Conservation (phyloP, 768 basidiomycete genomes). For the Suillus tomentosus region DNA sequence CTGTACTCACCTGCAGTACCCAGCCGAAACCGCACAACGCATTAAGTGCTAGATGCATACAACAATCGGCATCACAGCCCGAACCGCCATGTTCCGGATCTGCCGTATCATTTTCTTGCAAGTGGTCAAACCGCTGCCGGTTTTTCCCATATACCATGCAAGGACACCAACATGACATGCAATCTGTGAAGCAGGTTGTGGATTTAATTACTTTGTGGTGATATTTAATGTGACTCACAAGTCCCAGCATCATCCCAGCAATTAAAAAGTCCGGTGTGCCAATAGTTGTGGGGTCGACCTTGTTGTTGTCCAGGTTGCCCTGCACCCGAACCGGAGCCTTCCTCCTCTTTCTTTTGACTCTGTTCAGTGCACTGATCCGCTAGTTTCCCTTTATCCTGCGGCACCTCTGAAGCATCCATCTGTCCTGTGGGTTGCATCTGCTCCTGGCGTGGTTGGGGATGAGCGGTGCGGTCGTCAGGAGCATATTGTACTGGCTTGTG, state of each 20-base stretch:
- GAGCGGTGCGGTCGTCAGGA: not conserved
- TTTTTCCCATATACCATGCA: conserved; percentile 41
- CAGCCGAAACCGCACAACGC: conserved; percentile 8
- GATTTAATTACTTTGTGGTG: no score
- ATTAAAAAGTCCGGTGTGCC: conserved; percentile 3
- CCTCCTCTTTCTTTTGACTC: not conserved
- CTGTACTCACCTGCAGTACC: conserved; percentile 9
- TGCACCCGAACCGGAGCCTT: not conserved
- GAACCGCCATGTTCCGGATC: conserved; percentile 40
- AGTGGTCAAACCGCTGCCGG: conserved; percentile 37
- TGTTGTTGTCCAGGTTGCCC: not conserved
- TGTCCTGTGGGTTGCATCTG: conserved; percentile 4
- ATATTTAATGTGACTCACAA: conserved; percentile 1
- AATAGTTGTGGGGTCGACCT: not conserved
- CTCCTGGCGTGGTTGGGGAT: not conserved
- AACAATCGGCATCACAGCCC: conserved; percentile 21
- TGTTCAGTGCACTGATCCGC: not conserved
- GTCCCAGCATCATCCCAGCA: conserved; percentile 10
- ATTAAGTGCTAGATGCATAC: conserved; percentile 15
- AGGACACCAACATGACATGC: conserved; percentile 37
- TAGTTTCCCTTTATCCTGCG: not conserved
- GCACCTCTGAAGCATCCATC: not conserved
- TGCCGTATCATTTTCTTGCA: conserved; percentile 31
- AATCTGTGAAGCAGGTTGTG: conserved; percentile 4
- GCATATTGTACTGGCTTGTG: not conserved